Evolutionary conservation across 176 grass and related monocot species (phyloP), one percentile per base, ranked within the genome.

Genomic region (Triticum turgidum): DNA sequence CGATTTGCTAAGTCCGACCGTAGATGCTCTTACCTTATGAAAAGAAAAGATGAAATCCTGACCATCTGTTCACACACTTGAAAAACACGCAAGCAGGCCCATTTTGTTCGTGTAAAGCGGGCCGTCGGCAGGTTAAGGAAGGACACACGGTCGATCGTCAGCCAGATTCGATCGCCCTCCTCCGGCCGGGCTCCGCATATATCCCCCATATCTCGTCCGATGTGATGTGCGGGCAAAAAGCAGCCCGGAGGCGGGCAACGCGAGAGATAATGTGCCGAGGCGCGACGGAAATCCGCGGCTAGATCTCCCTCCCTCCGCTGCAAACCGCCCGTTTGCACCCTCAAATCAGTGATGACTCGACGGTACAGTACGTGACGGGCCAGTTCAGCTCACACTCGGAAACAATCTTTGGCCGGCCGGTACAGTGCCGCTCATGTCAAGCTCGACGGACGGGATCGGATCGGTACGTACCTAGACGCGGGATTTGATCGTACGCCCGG

Each of bases 191-290:
- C 68, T 73, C 70, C 21, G 84, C 69, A 90, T 44, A 79, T 79
- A 79, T 90, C 64, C 89, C 73, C 45, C 54, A 86, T 49, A 77
- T 82, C 88, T 67, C 25, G 7, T 6, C 13, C 62, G 69, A 89
- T 83, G 65, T 77, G 80, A 81, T 66, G 64, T 24, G 84, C 84
- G 11, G 79, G 89, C 65, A 25, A 56, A 86, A 83, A 90, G 88
- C 72, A 34, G n/a, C 7, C 68, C 67, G 1, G 11, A 14, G 32
- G 14, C 5, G 17, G 52, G 44, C 49, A 17, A 51, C 4, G 49
- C 49, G 51, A 29, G 29, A 29, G 29, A 49, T 63, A 15, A 32
- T 9, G 68, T 8, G n/a, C 0, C 5, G 68, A 41, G 11, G 34
- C 54, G 25, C 74, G 56, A 76, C 82, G 22, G 54, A 75, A 74